Conservation (phyloP, 2,329 filamentous ascomycete species). For the Sporothrix sp. region DNA sequence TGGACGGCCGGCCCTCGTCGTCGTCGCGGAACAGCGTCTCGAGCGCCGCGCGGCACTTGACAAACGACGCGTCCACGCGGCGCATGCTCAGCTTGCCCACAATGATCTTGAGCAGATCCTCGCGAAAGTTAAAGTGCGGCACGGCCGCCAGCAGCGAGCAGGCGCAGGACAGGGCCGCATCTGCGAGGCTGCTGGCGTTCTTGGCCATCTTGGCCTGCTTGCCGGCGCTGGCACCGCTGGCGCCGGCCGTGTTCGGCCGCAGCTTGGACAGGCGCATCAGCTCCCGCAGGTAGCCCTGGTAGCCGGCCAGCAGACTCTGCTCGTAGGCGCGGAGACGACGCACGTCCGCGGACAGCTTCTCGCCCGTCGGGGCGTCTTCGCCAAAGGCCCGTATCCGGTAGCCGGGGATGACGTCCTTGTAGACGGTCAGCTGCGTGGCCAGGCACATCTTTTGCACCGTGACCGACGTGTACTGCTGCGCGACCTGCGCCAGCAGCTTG, state of each 20-base stretch:
- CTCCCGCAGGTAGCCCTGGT: conserved; percentile 74
- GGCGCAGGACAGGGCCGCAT: conserved; percentile 73
- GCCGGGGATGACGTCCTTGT: conserved; percentile 92
- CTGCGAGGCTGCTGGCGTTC: conserved; percentile 41
- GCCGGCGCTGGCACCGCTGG: conserved; percentile 25
- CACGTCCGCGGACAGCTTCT: conserved; percentile 87
- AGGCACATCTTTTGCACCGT: conserved; percentile 79
- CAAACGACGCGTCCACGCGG: conserved; percentile 62
- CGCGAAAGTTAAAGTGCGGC: conserved; percentile 94
- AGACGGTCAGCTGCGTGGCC: conserved; percentile 78
- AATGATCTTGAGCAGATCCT: conserved; percentile 77
- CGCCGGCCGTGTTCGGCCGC: background rate
- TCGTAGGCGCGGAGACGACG: conserved; percentile 74
- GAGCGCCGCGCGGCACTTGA: conserved; percentile 67
- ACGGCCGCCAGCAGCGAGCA: conserved; percentile 73
- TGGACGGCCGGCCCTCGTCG: conserved; percentile 77
- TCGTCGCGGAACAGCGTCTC: conserved; percentile 78
- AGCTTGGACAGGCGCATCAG: conserved; percentile 58
- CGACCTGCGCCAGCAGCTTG: conserved; percentile 66
- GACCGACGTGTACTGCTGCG: conserved; percentile 55
- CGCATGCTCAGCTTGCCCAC: conserved; percentile 71
- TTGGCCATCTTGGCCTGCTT: conserved; percentile 17
- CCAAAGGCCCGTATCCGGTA: conserved; percentile 81
- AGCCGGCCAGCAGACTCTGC: conserved; percentile 74
- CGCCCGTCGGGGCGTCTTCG: conserved; percentile 58